phyloP scores from a whole-genome alignment of 202 grass and related monocot species.

The Brachypodium distachyon region DNA sequence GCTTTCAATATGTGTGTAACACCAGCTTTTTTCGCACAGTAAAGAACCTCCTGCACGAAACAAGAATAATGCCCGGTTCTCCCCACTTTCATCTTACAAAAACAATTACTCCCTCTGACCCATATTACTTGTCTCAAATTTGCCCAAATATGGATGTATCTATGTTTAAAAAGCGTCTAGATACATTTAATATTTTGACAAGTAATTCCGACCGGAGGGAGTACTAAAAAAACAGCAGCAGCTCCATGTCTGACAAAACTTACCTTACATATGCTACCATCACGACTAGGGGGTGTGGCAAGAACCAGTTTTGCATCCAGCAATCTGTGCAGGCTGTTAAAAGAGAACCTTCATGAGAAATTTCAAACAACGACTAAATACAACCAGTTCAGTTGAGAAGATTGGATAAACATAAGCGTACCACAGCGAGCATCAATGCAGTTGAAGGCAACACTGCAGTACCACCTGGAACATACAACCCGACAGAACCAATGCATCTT shows the following conservation, averaged over 20 bases:
- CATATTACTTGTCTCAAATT: too few species aligned
- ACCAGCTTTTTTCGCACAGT: conserved; percentile 94
- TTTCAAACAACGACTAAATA: neutral
- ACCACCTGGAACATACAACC: conserved; percentile 96
- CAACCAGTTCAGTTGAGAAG: neutral
- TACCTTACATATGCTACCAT: conserved; percentile 98
- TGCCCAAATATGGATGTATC: too few species aligned
- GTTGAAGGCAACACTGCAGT: conserved; percentile 96
- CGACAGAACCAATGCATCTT: conserved; percentile 77
- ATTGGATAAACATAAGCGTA: conserved; percentile 33
- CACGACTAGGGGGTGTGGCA: conserved; percentile 74
- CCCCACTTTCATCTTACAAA: neutral
- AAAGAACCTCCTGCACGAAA: conserved; percentile 73
- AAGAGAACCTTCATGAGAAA: conserved; percentile 21
- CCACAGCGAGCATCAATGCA: conserved; percentile 93
- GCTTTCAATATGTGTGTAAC: conserved; percentile 92
- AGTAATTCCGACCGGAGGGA: too few species aligned
- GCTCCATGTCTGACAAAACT: neutral
- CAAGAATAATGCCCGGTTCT: neutral
- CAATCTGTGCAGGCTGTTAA: conserved; percentile 87
- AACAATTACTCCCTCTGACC: neutral
- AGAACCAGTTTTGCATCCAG: conserved; percentile 90
- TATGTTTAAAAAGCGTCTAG: too few species aligned
- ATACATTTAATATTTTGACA: too few species aligned
- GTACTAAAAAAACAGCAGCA: neutral